These are phyloP conservation scores for Aspergillus brunneoviolaceus DNA, from an alignment of 2,329 filamentous ascomycete species.

Conservation along the genomic window DNA sequence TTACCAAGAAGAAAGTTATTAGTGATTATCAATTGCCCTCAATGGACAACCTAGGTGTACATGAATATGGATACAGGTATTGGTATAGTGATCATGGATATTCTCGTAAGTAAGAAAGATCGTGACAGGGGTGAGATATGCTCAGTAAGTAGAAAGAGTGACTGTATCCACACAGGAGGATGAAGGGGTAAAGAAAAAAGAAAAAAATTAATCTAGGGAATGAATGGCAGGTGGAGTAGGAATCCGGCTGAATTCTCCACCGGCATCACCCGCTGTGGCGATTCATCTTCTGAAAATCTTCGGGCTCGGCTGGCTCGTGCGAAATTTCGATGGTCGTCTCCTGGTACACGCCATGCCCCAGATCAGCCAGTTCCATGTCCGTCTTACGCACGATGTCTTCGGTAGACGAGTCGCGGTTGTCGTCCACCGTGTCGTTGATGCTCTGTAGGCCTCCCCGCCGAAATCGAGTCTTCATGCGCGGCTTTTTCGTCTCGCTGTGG, in stretches of 20 bases:
- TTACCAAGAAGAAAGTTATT: background rate
- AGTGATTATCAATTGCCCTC: background rate
- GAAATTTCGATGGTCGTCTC: constrained; percentile 46
- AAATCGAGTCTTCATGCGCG: constrained; percentile 20
- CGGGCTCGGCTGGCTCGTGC: constrained; percentile 31
- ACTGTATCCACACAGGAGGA: background rate
- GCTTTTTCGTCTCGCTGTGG: constrained; percentile 15
- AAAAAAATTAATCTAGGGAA: background rate
- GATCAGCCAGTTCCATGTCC: constrained; percentile 32
- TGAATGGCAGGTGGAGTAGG: background rate
- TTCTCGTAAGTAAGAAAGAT: background rate
- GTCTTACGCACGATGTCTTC: constrained; percentile 43
- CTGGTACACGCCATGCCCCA: constrained; percentile 40
- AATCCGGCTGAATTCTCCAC: background rate
- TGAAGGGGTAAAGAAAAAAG: background rate
- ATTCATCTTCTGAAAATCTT: constrained; percentile 12
- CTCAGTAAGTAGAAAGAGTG: background rate
- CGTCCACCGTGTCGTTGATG: constrained; percentile 19
- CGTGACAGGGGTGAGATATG: background rate
- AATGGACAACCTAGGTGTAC: background rate
- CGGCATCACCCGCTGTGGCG: constrained; percentile 8
- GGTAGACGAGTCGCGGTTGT: constrained; percentile 43
- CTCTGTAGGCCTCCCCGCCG: constrained; percentile 22
- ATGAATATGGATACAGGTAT: background rate
- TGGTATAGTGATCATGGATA: background rate